Percentiles rank a stretch among this genome's conserved stretches.
These are phyloP conservation scores for Calocybe cyanea DNA, from an alignment of 768 basidiomycete genomes.

Conservation along the genomic window DNA sequence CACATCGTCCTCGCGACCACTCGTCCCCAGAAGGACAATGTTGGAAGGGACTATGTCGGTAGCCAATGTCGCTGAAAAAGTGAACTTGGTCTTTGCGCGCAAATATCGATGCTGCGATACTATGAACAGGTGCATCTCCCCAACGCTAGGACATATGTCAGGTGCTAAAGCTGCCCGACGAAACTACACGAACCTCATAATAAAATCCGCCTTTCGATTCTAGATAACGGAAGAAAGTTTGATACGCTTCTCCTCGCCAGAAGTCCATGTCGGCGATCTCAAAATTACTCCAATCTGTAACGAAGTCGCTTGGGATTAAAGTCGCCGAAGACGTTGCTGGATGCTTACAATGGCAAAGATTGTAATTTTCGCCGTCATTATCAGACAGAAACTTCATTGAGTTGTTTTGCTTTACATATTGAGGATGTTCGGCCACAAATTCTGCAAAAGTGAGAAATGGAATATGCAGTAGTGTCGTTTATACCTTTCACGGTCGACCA, in stretches of 20 bases:
- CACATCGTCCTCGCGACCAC: slow-evolving; percentile 61
- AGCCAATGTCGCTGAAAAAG: slow-evolving; percentile 84
- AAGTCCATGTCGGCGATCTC: slow-evolving; percentile 90
- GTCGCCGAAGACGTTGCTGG: background rate
- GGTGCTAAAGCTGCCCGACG: slow-evolving; percentile 27
- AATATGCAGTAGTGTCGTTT: background rate
- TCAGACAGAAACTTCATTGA: slow-evolving; percentile 74
- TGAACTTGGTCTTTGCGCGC: slow-evolving; percentile 72
- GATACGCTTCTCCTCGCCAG: slow-evolving; percentile 83
- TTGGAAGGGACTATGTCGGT: slow-evolving; percentile 76
- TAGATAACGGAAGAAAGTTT: slow-evolving; percentile 76
- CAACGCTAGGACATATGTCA: slow-evolving; percentile 45
- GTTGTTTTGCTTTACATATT: slow-evolving; percentile 60
- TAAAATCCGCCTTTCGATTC: slow-evolving; percentile 87
- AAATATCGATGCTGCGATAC: slow-evolving; percentile 77
- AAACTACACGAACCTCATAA: slow-evolving; percentile 64
- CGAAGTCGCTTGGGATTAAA: background rate
- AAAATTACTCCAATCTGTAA: slow-evolving; percentile 88
- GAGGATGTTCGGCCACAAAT: slow-evolving; percentile 61
- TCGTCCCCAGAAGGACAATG: slow-evolving; percentile 61
- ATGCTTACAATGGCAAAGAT: slow-evolving; percentile 61
- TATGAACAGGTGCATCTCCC: slow-evolving; percentile 80
- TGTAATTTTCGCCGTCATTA: slow-evolving; percentile 60
- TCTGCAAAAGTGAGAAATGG: slow-evolving; percentile 33
- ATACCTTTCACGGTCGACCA: slow-evolving; percentile 74